Evolutionary conservation across 306 rosid species (phyloP), one percentile per base, ranked within the genome.

Genomic region (Cajanus cajan): DNA sequence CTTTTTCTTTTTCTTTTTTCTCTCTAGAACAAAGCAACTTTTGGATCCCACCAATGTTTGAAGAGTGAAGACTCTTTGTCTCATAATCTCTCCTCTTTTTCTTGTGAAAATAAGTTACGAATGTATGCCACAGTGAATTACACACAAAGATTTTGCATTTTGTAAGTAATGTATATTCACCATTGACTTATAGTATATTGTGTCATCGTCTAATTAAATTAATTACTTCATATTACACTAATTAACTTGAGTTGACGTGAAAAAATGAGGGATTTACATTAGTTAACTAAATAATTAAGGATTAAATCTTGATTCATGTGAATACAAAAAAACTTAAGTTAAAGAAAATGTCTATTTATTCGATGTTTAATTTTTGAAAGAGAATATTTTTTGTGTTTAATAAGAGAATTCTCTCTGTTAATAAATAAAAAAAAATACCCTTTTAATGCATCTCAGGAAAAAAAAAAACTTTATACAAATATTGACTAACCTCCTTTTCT

Each of bases 61-160:
- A 85, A 81, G 81, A 67, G 75, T 70, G 70, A 52, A 82, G 82
- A 69, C 66, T 65, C 33, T 48, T 48, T 39, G 43, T 44, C 12
- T 74, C 40, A 19, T 43, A 79, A 31, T 73, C 15, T 24, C 5
- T 13, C 41, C 0, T 13, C 8, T 28, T 0, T 77, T 59, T 39
- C 31, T 58, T 71, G 39, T 39, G 68, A 61, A 57, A 77, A 80
- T 77, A 64, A 78, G 82, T 41, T 72, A 63, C 48, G 21, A 31
- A 45, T 63, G 54, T 51, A 18, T 58, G 73, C 43, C 39, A 83
- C 62, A 0, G 15, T 73, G 21, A 73, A 73, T 44, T 36, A 48
- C 64, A 73, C 68, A 40, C 25, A 61, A 16, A 73, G 80, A 74
- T 85, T 85, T 78, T 78, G 78, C 57, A 57, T 63, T 74, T 74